phyloP scores from a whole-genome alignment of 176 grass and related monocot species.

The Rhynchospora breviuscula region DNA sequence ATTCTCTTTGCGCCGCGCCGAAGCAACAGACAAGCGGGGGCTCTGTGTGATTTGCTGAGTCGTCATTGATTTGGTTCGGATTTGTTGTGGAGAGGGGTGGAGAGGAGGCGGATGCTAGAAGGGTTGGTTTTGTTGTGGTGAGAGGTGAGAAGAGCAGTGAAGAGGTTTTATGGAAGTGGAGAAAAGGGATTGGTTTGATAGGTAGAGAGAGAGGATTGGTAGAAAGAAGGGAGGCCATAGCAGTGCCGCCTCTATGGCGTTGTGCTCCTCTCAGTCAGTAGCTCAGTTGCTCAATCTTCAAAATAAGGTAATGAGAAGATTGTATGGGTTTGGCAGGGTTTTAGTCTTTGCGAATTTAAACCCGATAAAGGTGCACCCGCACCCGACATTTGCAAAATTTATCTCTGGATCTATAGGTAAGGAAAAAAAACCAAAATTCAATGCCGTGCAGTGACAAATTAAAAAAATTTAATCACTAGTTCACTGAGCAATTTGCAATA shows the following conservation, averaged over 20 bases:
- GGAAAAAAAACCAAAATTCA: too few relatives aligned
- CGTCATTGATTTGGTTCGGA: constrained; percentile 20
- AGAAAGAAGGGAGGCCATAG: constrained; percentile 38
- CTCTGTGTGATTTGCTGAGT: constrained; percentile 30
- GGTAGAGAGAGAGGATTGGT: not conserved
- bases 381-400: too few relatives aligned
- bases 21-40: constrained; percentile 73
- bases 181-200: constrained; percentile 10
- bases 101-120: constrained; percentile 28
- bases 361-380: too few relatives aligned
- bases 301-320: too few relatives aligned
- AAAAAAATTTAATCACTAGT: too few relatives aligned
- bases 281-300: too few relatives aligned
- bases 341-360: too few relatives aligned
- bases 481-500: too few relatives aligned
- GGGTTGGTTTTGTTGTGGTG: not conserved
- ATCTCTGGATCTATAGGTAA: too few relatives aligned
- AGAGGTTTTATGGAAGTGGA: not conserved
- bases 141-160: not conserved
- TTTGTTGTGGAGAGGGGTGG: constrained; percentile 33
- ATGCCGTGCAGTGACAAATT: too few relatives aligned
- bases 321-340: too few relatives aligned
- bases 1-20: constrained; percentile 72
- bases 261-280: too few relatives aligned
- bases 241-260: constrained; percentile 15